Evolutionary conservation across 345 rosid species (phyloP).

Genomic region (Alliaria petiolata): DNA sequence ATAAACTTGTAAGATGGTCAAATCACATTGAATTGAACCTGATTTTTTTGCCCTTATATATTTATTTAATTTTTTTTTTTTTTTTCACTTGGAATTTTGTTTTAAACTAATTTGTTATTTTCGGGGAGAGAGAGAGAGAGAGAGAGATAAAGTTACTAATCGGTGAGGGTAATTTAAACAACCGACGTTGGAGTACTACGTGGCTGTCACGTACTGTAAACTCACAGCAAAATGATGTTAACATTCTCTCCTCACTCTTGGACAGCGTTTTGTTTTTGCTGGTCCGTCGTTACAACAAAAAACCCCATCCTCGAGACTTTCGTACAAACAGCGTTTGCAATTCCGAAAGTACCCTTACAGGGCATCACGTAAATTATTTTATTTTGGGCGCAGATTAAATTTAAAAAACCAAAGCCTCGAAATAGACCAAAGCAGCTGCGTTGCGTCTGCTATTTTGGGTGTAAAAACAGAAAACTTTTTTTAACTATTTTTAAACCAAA

Average conservation of each 20-base stretch:
- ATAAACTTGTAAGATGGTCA: conserved; percentile 9
- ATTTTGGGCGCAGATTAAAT: not conserved
- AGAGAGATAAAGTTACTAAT: not conserved
- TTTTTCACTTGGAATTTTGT: not conserved
- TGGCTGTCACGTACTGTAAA: conserved; percentile 33
- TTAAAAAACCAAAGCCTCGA: not conserved
- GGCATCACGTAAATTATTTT: not conserved
- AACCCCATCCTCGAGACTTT: conserved; percentile 15
- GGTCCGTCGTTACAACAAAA: conserved; percentile 48
- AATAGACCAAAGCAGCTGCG: conserved; percentile 17
- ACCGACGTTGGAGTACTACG: not conserved
- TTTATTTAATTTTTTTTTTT: not conserved
- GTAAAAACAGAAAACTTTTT: not conserved
- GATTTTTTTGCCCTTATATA: no score
- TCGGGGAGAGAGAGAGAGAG: not conserved
- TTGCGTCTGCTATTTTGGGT: conserved; percentile 1
- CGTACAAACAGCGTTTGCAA: not conserved
- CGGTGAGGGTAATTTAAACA: conserved; percentile 6
- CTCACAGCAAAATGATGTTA: not conserved
- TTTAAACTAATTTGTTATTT: not conserved
- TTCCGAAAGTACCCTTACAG: conserved; percentile 16
- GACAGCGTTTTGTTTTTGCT: conserved; percentile 17
- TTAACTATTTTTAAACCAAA: not conserved
- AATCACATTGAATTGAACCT: conserved; percentile 10
- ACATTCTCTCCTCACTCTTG: no score